Base-by-base conservation (phyloP, 495 filamentous ascomycete genomes). In the Hyphodiscus hymeniophilus region DNA sequence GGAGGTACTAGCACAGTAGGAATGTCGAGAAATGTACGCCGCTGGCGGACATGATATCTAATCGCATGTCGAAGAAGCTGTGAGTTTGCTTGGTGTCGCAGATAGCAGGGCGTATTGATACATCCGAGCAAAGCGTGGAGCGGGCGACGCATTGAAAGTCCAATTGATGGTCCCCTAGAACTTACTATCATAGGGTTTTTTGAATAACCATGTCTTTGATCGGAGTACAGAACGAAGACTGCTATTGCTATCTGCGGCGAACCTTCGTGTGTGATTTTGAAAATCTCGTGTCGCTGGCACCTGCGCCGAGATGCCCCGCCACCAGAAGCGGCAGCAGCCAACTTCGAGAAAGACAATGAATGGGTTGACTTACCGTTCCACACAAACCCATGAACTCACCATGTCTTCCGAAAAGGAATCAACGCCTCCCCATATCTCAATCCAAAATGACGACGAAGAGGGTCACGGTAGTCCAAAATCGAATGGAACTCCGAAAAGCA, bases 1-100 rank as follows among this genome's bases (percentile, higher is more conserved):
- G 87, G 87, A 5, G 84, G 82, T 3, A 83, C 54, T 11, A 87
- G 62, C 15, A 75, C 45, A 6, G 74, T 56, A 2, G 79, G 73
- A 16, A 87, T 66, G 51, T 21, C 42, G 13, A 30, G 16, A 15
- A 48, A 42, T 4, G 12, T n/a, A 11, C 47, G 38, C 18, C 23
- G 43, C 26, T 51, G 48, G 20, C 3, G 30, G 17, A 3, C 13
- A 47, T 45, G 2, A 7, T 24, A 23, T 28, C 26, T 4, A 28
- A 28, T 28, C 26, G 26, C 4, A 28, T 5, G 26, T 10, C 26
- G 5, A 28, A 28, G 33, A 17, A 13, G 33, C 33, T 36, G 12
- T 13, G 12, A 13, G n/a, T n/a, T n/a, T n/a, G n/a, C n/a, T 13
- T 17, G 33, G 6, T 5, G 33, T 13, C 33, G 26, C 26, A 28